Evolutionary conservation across 768 basidiomycete genomes (phyloP).

Genomic region (Agaricus subrufescens): DNA sequence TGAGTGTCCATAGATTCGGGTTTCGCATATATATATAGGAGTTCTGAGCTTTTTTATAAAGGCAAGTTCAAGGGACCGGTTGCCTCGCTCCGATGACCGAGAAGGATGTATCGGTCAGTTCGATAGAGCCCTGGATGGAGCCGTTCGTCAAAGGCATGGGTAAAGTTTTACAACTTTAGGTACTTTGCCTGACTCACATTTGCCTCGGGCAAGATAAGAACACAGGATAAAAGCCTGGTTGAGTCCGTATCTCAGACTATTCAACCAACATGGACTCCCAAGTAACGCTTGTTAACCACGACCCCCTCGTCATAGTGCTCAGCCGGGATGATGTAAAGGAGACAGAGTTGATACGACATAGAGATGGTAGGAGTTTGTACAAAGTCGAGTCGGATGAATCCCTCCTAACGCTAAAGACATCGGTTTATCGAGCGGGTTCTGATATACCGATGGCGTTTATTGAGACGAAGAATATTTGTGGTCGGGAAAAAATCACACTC

Average conservation of each 20-base stretch:
- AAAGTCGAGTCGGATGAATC: conserved; percentile 2
- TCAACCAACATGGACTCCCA: conserved; percentile 5
- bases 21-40: no score
- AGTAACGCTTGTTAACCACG: background rate
- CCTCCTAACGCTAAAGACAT: background rate
- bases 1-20: no score
- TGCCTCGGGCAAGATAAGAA: no score
- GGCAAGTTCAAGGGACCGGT: no score
- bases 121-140: no score
- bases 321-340: background rate
- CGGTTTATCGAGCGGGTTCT: background rate
- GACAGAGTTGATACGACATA: background rate
- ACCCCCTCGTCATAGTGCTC: background rate
- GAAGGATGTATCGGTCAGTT: no score
- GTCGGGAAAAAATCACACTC: conserved; percentile 1
- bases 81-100: no score
- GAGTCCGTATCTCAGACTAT: background rate
- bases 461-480: conserved; percentile 1
- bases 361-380: background rate
- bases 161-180: no score
- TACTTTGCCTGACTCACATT: no score
- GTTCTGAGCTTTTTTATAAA: no score
- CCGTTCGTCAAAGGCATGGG: no score
- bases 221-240: no score
- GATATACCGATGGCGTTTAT: background rate